Percentiles rank a stretch among this genome's conserved stretches.
These are phyloP conservation scores for Colletotrichum sp. DNA, from an alignment of 2,329 filamentous ascomycete genomes.

Conservation along the genomic window DNA sequence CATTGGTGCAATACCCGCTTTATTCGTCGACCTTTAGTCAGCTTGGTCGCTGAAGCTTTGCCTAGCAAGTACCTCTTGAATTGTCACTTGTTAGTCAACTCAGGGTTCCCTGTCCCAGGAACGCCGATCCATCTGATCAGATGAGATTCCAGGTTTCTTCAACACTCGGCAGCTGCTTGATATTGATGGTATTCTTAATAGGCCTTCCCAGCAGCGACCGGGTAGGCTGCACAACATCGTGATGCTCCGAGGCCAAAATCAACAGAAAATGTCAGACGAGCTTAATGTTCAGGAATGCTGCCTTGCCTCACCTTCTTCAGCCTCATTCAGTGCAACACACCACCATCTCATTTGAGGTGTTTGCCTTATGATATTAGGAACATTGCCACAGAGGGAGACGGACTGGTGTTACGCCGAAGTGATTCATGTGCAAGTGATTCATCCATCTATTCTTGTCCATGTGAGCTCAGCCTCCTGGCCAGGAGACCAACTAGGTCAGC, in stretches of 20 bases:
- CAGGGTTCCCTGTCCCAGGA: background rate
- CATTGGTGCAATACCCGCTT: background rate
- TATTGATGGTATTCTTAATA: background rate
- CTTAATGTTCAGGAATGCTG: background rate
- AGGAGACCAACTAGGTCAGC: background rate
- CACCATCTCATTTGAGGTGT: background rate
- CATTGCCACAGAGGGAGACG: background rate
- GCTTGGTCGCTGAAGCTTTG: background rate
- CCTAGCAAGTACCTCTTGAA: background rate
- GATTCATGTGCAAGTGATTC: background rate
- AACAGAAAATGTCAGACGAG: background rate
- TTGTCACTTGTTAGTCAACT: background rate
- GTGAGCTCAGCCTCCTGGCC: background rate
- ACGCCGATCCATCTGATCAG: slow-evolving; percentile 3
- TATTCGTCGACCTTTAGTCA: background rate
- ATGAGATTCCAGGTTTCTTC: background rate
- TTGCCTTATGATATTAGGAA: background rate
- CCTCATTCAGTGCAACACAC: background rate
- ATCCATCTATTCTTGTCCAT: background rate
- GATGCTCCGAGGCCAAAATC: background rate
- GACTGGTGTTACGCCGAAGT: background rate
- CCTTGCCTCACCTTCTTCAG: background rate
- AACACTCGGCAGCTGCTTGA: background rate
- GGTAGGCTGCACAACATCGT: background rate
- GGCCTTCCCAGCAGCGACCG: background rate